Evolutionary conservation across 768 basidiomycete genomes (phyloP).

Genomic region (Hygrocybe punicea): DNA sequence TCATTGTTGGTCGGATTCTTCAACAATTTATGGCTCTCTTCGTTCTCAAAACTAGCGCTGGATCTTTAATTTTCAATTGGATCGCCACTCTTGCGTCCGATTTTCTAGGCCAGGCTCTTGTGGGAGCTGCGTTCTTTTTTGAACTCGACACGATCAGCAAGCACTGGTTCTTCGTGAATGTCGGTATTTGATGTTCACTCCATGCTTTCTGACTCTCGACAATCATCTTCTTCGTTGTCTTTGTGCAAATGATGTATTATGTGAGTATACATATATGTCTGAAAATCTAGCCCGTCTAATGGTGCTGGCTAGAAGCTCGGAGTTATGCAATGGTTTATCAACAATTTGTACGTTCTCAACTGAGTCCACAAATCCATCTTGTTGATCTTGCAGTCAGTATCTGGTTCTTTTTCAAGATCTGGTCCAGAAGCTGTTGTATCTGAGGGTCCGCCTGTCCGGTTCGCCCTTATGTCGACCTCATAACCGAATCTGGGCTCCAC

Average conservation of each 20-base stretch:
- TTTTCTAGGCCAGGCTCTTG: conserved; percentile 65
- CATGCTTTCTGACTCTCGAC: conserved; percentile 49
- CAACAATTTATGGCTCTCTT: conserved; percentile 88
- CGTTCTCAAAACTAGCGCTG: conserved; percentile 80
- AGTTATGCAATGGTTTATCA: conserved; percentile 92
- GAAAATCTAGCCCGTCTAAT: not conserved
- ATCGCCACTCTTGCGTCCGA: conserved; percentile 77
- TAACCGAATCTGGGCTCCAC: conserved; percentile 84
- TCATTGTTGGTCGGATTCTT: conserved; percentile 81
- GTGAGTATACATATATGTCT: not conserved
- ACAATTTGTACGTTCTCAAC: conserved; percentile 59
- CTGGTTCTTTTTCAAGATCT: conserved; percentile 93
- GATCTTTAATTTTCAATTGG: conserved; percentile 81
- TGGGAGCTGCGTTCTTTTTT: conserved; percentile 82
- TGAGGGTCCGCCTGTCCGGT: conserved; percentile 83
- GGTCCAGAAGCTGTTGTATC: conserved; percentile 94
- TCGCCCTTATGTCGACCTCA: conserved; percentile 75
- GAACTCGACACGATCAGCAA: conserved; percentile 58
- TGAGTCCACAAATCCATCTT: not conserved
- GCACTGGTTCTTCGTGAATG: conserved; percentile 85
- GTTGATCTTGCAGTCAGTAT: conserved; percentile 45
- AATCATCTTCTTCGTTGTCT: conserved; percentile 93
- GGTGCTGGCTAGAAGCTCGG: conserved; percentile 37
- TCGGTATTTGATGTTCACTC: conserved; percentile 34
- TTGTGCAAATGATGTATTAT: conserved; percentile 89